These are phyloP conservation scores for Cryphonectria japonica DNA, from an alignment of 2,329 filamentous ascomycete genomes.

Conservation along the genomic window DNA sequence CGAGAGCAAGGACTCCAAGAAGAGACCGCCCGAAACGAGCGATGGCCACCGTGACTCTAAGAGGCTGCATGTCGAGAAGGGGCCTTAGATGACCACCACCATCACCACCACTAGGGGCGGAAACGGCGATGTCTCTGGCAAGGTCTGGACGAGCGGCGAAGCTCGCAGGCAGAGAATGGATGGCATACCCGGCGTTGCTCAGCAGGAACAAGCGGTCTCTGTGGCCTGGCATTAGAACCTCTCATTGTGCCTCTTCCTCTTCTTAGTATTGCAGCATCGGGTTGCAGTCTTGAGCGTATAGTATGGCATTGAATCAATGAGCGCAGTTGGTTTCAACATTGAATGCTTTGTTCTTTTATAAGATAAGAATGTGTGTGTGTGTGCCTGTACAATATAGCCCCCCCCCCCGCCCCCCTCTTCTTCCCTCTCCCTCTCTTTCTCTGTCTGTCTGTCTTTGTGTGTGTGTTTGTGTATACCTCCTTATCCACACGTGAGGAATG, in stretches of 20 bases:
- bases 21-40: constrained; percentile 38
- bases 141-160: background rate
- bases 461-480: too few relatives aligned
- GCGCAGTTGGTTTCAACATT: background rate
- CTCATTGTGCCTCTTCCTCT: background rate
- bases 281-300: background rate
- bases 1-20: constrained; percentile 42
- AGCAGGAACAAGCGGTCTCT: background rate
- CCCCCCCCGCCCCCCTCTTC: too few relatives aligned
- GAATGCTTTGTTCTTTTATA: background rate
- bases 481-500: too few relatives aligned
- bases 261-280: background rate
- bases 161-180: background rate
- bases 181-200: background rate
- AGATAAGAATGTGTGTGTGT: background rate
- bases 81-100: constrained; percentile 10
- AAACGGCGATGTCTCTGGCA: background rate
- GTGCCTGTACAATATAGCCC: background rate
- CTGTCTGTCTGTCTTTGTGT: too few relatives aligned
- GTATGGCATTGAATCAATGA: background rate
- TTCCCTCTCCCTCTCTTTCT: background rate
- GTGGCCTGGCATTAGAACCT: background rate
- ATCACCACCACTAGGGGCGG: background rate
- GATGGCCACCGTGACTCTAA: constrained; percentile 33
- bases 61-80: constrained; percentile 26